Percentiles rank a stretch among this genome's conserved stretches.
Conservation (phyloP, 495 filamentous ascomycete genomes). For the Penicillium coprophilum region DNA sequence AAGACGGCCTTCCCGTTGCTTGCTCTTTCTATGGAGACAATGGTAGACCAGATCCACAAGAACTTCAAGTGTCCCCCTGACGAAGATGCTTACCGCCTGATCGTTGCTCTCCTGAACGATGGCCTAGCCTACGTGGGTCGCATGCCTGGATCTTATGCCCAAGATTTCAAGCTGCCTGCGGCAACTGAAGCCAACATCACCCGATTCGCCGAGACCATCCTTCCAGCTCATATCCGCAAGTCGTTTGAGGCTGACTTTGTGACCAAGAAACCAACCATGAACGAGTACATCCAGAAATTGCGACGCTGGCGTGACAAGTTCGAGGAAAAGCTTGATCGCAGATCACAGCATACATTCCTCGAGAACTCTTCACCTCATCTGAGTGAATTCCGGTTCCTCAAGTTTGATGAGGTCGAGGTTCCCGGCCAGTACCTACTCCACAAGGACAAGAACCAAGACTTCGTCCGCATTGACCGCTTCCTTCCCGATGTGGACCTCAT, state of each 20-base stretch:
- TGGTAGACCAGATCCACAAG: constrained; percentile 98
- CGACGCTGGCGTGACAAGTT: constrained; percentile 97
- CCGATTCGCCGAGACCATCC: constrained; percentile 92
- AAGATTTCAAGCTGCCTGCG: constrained; percentile 83
- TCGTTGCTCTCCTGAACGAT: constrained; percentile 94
- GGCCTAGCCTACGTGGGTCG: constrained; percentile 84
- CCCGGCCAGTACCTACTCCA: constrained; percentile 96
- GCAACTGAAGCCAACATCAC: constrained; percentile 95
- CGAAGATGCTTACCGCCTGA: constrained; percentile 97
- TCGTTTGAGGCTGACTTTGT: constrained; percentile 98
- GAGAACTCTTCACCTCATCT: constrained; percentile 84
- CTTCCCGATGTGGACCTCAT: constrained; percentile 90
- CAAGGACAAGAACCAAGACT: constrained; percentile 98
- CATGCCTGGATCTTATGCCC: constrained; percentile 78
- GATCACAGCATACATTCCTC: constrained; percentile 64
- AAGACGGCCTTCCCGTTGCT: constrained; percentile 96
- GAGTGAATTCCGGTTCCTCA: constrained; percentile 94
- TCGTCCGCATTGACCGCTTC: constrained; percentile 95
- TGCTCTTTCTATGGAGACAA: constrained; percentile 97
- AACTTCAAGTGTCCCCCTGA: constrained; percentile 98
- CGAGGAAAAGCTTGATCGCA: constrained; percentile 94
- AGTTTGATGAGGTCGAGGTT: constrained; percentile 97
- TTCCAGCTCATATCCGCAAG: constrained; percentile 87
- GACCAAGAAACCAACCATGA: constrained; percentile 87
- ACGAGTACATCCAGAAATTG: constrained; percentile 95